These are phyloP conservation scores for Fusarium cicatricum DNA, from an alignment of 2,329 filamentous ascomycete genomes.

Conservation along the genomic window DNA sequence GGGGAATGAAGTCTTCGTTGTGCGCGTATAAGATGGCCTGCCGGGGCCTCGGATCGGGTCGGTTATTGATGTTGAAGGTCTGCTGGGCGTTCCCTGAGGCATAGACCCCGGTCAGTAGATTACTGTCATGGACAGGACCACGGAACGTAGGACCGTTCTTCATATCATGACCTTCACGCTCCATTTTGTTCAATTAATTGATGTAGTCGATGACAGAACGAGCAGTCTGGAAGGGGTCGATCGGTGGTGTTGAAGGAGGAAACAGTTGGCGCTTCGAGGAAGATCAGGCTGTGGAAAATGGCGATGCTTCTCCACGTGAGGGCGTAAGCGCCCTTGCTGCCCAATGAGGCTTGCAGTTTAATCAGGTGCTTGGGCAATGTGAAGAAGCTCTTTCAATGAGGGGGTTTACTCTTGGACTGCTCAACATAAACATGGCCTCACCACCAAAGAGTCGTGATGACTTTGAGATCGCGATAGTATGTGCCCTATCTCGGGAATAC, in stretches of 20 bases:
- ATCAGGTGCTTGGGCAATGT: background rate
- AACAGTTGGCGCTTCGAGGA: background rate
- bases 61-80: constrained; percentile 9
- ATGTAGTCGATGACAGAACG: background rate
- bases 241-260: background rate
- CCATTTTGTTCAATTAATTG: background rate
- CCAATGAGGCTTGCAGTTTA: background rate
- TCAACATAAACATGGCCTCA: background rate
- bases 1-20: constrained; percentile 23
- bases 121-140: background rate
- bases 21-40: constrained; percentile 20
- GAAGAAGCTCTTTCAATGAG: background rate
- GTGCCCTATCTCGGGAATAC: constrained; percentile 39
- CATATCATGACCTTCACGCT: background rate
- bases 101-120: background rate
- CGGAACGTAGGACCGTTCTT: background rate
- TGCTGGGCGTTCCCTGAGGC: background rate
- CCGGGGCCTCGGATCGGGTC: background rate
- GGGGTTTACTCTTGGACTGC: background rate
- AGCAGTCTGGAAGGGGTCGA: background rate
- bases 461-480: constrained; percentile 42
- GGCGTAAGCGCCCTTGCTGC: background rate
- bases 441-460: constrained; percentile 10
- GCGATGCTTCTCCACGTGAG: background rate
- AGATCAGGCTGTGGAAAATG: background rate